Evolutionary conservation across 2,329 filamentous ascomycete genomes (phyloP).

Genomic region (Parastagonospora nodorum): DNA sequence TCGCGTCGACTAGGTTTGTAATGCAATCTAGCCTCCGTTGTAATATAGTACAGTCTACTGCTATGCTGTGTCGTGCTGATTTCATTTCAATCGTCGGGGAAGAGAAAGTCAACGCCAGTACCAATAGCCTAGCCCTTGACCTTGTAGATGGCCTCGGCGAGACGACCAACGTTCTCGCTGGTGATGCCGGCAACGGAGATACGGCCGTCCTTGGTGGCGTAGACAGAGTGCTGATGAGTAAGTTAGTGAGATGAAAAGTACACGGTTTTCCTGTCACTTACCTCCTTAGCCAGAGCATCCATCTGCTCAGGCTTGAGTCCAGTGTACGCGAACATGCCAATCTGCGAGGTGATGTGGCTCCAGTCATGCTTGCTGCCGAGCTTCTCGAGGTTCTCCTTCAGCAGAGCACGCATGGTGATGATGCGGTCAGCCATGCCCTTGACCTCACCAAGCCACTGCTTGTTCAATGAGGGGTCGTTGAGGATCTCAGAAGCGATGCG

Average conservation of each 20-base stretch:
- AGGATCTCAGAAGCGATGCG: conserved; percentile 92
- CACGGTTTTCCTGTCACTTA: conserved; percentile 39
- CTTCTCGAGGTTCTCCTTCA: conserved; percentile 94
- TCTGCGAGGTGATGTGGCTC: conserved; percentile 95
- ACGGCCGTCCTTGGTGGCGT: conserved; percentile 90
- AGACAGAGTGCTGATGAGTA: conserved; percentile 76
- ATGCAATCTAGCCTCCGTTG: conserved; percentile 16
- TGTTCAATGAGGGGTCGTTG: conserved; percentile 80
- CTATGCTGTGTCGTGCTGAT: conserved; percentile 9
- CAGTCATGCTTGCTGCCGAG: conserved; percentile 96
- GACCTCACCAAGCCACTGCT: conserved; percentile 95
- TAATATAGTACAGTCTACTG: conserved; percentile 17
- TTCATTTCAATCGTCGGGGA: conserved; percentile 10
- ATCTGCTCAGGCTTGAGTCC: conserved; percentile 90
- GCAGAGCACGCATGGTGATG: conserved; percentile 93
- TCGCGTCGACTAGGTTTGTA: conserved; percentile 1
- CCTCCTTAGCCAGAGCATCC: conserved; percentile 86
- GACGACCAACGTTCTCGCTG: conserved; percentile 74
- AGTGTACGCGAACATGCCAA: conserved; percentile 99
- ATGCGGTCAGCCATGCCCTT: conserved; percentile 99
- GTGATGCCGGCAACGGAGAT: conserved; percentile 89
- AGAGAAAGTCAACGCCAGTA: conserved; percentile 8
- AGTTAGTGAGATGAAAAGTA: conserved; percentile 14
- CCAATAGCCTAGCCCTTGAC: conserved; percentile 64
- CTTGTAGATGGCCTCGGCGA: conserved; percentile 84